Base-by-base conservation (phyloP, 768 basidiomycete species). In the Trametes maxima region DNA sequence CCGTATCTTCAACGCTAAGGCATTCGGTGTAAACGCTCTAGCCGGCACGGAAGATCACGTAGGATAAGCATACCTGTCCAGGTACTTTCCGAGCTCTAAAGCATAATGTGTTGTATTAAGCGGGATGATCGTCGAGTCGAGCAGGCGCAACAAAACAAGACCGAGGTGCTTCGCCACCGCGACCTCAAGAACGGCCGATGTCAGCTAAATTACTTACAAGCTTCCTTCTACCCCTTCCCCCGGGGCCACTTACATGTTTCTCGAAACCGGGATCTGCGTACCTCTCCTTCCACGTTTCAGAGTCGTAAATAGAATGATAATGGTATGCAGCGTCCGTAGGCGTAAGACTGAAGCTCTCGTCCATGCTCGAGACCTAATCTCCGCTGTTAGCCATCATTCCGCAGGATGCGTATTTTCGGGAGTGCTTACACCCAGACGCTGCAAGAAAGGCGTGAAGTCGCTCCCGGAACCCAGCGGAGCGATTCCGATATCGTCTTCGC, bases 401-500 rank as follows among this genome's bases (percentile, higher is more conserved):
- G 2, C n/a, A 21, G 16, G 74, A 66, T 10, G 60, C 57, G 72
- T 3, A 22, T 3, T 69, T 6, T 3, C 39, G 0, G 13, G 57
- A 12, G 68, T 63, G 47, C 84, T 75, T 52, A 89, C 82, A 2
- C 89, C 89, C 55, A 88, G 78, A 40, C 85, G 78, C 73, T 97
- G 92, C 66, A 98, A 74, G 78, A 98, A 97, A 12, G 92, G 88
- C 0, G 95, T 96, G 65, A 81, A 98, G 73, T 98, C 95, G 59
- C 91, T 93, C 28, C 92, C 92, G 54, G 88, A 91, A 42, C 93
- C 93, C n/a, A 94, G 76, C 13, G 90, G 82, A 0, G 33, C 24
- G 45, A 94, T 72, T n/a, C 79, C 81, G 12, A 75, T 44, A 3
- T 63, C 59, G 68, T 36, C 40, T 17, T 25, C 40, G 7, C 19